A percentile compares a stretch with the other conserved stretches of the same genome.
These are phyloP conservation scores for Parasarocladium wereldwijsianum DNA, from an alignment of 2,329 filamentous ascomycete genomes.

Conservation along the genomic window DNA sequence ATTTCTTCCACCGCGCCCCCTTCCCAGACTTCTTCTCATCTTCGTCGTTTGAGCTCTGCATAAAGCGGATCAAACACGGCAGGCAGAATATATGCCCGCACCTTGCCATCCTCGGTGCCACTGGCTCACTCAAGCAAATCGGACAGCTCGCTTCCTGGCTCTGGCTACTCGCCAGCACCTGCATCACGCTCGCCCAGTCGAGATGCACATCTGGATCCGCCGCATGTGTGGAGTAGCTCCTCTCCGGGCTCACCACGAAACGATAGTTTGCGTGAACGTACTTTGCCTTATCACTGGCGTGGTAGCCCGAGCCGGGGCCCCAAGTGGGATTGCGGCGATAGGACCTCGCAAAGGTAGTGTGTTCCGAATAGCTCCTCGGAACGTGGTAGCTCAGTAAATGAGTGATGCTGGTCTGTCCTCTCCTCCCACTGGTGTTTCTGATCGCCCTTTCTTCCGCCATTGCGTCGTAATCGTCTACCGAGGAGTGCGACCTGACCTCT, in stretches of 20 bases:
- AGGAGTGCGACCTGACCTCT: conserved; percentile 16
- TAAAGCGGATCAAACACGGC: conserved; percentile 84
- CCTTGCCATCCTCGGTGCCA: conserved; percentile 90
- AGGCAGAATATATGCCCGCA: conserved; percentile 97
- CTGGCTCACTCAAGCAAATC: conserved; percentile 84
- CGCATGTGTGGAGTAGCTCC: conserved; percentile 66
- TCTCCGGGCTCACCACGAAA: conserved; percentile 78
- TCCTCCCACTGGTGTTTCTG: conserved; percentile 49
- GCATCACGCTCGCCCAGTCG: conserved; percentile 81
- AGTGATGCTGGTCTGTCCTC: conserved; percentile 92
- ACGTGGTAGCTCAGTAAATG: conserved; percentile 87
- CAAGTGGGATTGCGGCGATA: conserved; percentile 62
- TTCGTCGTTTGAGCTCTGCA: conserved; percentile 67
- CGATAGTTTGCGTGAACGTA: conserved; percentile 92
- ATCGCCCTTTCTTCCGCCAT: conserved; percentile 62
- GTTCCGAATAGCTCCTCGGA: conserved; percentile 53
- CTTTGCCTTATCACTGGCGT: conserved; percentile 80
- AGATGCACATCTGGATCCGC: conserved; percentile 77
- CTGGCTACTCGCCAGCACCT: conserved; percentile 79
- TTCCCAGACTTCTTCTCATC: conserved; percentile 54
- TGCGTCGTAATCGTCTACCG: conserved; percentile 64
- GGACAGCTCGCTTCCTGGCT: conserved; percentile 84
- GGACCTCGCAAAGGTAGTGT: conserved; percentile 36
- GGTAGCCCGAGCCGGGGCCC: conserved; percentile 79
- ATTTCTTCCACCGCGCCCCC: conserved; percentile 78